Conservation (phyloP, 805 yeast species). For the Candida vaughaniae region DNA sequence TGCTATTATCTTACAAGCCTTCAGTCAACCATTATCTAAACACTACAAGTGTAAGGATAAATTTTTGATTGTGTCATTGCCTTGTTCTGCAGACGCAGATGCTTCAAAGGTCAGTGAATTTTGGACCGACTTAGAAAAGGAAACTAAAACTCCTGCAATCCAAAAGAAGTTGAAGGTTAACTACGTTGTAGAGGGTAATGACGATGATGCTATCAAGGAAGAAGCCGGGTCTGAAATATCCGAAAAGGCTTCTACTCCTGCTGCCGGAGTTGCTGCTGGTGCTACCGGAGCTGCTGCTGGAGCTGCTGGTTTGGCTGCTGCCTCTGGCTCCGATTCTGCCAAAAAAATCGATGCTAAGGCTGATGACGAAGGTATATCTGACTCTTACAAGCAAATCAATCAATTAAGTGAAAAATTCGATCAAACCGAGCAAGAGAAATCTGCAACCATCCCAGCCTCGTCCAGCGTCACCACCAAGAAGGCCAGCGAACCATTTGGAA, state of each 20-base stretch:
- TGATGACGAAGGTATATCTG: slow-evolving; percentile 29
- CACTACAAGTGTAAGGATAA: slow-evolving; percentile 87
- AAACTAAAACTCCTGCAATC: slow-evolving; percentile 51
- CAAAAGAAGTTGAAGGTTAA: slow-evolving; percentile 69
- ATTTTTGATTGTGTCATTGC: slow-evolving; percentile 84
- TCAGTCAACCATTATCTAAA: slow-evolving; percentile 67
- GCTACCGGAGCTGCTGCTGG: slow-evolving; percentile 10
- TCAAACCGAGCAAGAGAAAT: slow-evolving; percentile 31
- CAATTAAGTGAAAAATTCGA: slow-evolving; percentile 46
- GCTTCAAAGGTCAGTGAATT: slow-evolving; percentile 58
- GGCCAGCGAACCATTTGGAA: slow-evolving; percentile 40
- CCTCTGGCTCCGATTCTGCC: slow-evolving; percentile 6
- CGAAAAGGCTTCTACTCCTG: slow-evolving; percentile 13
- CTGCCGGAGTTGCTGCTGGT: slow-evolving; percentile 19
- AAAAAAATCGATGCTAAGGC: slow-evolving; percentile 12
- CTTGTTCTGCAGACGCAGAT: slow-evolving; percentile 63
- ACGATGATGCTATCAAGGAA: slow-evolving; percentile 10
- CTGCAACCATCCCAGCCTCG: slow-evolving; percentile 1
- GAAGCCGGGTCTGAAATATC: slow-evolving; percentile 2
- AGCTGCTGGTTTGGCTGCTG: slow-evolving; percentile 12
- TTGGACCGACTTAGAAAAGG: slow-evolving; percentile 73
- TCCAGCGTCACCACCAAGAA: slow-evolving; percentile 11
- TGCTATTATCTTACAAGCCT: slow-evolving; percentile 82
- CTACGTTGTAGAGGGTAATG: slow-evolving; percentile 38
- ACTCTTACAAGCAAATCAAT: slow-evolving; percentile 42